Evolutionary conservation across 306 rosid genomes (phyloP), one percentile per base, ranked within the genome.

Genomic region (Begonia peltatifolia): DNA sequence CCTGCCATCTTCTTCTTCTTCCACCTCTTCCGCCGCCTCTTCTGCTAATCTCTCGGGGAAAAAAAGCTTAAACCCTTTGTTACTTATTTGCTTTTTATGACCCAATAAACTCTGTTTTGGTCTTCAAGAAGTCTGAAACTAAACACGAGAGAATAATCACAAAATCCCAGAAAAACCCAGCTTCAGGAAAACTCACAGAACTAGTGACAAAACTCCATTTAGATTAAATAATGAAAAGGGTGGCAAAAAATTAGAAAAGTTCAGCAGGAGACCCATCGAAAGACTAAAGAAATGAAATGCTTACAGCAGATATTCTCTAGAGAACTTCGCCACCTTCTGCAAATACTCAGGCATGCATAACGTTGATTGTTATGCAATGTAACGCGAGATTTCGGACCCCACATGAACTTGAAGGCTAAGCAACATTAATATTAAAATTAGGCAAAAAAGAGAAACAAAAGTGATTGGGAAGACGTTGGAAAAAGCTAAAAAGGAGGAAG

Each of bases 1-100:
- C 42, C 41, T 63, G 80, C 88, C 49, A 82, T 84, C 95, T 77
- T 82, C 54, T 60, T 73, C 53, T 70, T 53, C 71, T 54, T 50
- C 66, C 18, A 50, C 18, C 22, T 41, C 59, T 49, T 3, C 23
- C 38, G 3, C 38, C 38, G 38, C 38, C 38, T 30, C 38, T 30
- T 5, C 38, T 30, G 38, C 38, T 30, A 53, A 38, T 36, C 16
- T 47, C 46, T 47, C 57, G 16, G 1, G 14, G 13, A 47, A 56
- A 35, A 35, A 0, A 68, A 55, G 13, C 44, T 52, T 38, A 65
- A 44, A 60, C 59, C 54, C 59, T 30, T 44, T 12, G 13, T 10
- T 2, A 17, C 35, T 50, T 50, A 11, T 11, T 35, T 36, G 48
- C 63, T 50, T 6, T 30, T 46, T 42, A 43, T 54, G 17, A 18